These are phyloP conservation scores for Daldinia childiae DNA, from an alignment of 495 filamentous ascomycete genomes.

Conservation along the genomic window DNA sequence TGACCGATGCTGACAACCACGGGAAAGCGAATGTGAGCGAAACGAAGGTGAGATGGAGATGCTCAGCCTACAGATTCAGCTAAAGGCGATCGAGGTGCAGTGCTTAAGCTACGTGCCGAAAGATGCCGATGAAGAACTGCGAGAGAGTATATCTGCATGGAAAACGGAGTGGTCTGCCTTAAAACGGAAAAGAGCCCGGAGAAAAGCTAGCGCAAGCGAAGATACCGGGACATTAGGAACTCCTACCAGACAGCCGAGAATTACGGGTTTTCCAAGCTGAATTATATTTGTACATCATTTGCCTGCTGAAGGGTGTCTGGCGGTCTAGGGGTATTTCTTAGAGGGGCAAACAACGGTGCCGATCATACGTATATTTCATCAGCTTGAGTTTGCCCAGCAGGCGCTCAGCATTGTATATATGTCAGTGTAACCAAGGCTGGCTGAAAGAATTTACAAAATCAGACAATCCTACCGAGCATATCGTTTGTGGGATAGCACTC, in stretches of 20 bases:
- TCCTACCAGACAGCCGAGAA: slow-evolving; percentile 24
- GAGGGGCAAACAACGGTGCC: slow-evolving; percentile 18
- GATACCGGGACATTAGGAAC: slow-evolving; percentile 22
- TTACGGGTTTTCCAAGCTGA: slow-evolving; percentile 23
- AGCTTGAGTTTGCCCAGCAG: slow-evolving; percentile 16
- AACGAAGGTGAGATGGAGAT: slow-evolving; percentile 56
- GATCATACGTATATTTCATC: slow-evolving; percentile 23
- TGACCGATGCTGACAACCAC: slow-evolving; percentile 21
- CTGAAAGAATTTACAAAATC: slow-evolving; percentile 14
- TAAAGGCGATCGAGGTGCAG: slow-evolving; percentile 64
- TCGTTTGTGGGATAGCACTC: slow-evolving; percentile 5
- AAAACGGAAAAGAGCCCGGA: slow-evolving; percentile 40
- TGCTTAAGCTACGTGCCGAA: slow-evolving; percentile 53
- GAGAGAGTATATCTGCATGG: slow-evolving; percentile 57
- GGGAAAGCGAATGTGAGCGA: slow-evolving; percentile 49
- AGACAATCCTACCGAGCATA: slow-evolving; percentile 4
- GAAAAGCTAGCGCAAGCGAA: slow-evolving; percentile 30
- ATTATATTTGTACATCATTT: slow-evolving; percentile 23
- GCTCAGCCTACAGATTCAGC: slow-evolving; percentile 60
- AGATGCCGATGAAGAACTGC: slow-evolving; percentile 53
- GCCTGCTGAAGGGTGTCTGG: slow-evolving; percentile 24
- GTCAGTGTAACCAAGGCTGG: slow-evolving; percentile 12
- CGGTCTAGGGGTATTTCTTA: slow-evolving; percentile 20
- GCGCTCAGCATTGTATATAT: slow-evolving; percentile 5
- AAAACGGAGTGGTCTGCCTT: slow-evolving; percentile 55